Evolutionary conservation across 1,284 basidiomycete species (phyloP), one percentile per base, ranked within the genome.

Genomic region (Cryptococcus sp.): DNA sequence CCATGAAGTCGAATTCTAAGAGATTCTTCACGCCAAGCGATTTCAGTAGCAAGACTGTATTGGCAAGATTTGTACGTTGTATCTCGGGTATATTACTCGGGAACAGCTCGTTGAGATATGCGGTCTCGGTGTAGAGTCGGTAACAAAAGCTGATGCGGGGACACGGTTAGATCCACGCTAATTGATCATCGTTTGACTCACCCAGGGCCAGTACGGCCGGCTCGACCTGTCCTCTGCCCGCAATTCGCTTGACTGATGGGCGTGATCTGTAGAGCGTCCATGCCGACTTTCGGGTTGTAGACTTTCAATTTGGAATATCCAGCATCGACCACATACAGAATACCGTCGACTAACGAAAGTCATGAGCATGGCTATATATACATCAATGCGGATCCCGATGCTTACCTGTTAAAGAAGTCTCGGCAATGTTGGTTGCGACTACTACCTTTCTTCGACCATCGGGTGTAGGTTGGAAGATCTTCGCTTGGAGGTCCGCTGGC

Each of bases 1-100:
- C 96, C 86, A 99, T 91, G 75, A 99, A 99, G 80, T 99, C 95
- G 75, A 99, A 99, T 59, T 94, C 93, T 68, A 99, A 90, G 54
- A 99, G 85, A 75, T 99, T 86, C 85, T 87, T 94, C 81, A 81
- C 98, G 27, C 95, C 96, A 16, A 99, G 82, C 2, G 93, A 94
- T 78, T 99, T 99, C 57, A 99, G 85, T 48, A 97, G 78, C 16
- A 99, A 80, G 1, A 99, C 96, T 1, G 95, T 95, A 85, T 95
- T 96, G 55, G 92, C 93, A 54, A 99, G 81, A 73, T 99, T 99
- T 16, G 95, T 99, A 22, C 96, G 85, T 73, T 99, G 96, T 55
- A 99, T 99, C 78, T 99, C 96, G 2, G 96, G 96, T 16, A 99
- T 93, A 5, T 94, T 98, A 77, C 90, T 97, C 78, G 91, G 87